Evolutionary conservation across 228 moss, liverwort and hornwort genomes (phyloP), one percentile per base, ranked within the genome.

Genomic region (Sphagnum magellanicum): DNA sequence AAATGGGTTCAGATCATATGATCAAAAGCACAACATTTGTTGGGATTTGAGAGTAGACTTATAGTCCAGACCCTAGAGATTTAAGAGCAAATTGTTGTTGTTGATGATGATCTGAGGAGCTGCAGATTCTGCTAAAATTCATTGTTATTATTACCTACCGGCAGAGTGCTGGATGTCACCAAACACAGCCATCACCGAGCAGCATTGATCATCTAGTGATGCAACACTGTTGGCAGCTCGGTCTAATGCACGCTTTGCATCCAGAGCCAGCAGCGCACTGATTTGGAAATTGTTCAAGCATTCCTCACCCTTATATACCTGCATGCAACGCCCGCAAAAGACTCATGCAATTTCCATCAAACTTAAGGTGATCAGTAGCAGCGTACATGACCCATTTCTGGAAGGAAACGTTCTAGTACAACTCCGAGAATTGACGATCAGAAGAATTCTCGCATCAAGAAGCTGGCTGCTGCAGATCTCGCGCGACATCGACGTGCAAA

Each of bases 171-270:
- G 83, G 63, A 92, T 79, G 71, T 95, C 95, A 13, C 79, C 95
- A n/a, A 95, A 92, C 11, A 95, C 90, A 14, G 92, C 90, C 82
- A 88, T 81, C 15, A 95, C 80, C 4, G 83, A 60, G 65, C 92
- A 92, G 69, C 95, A 95, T 69, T 87, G 87, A 55, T 84, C 82
- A 69, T 92, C 87, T 67, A 95, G 67, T 6, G 79, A 63, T 67
- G 79, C 81, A 6, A 95, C 81, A 51, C 67, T 68, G 60, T 82
- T 66, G 52, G 84, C 81, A 6, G 90, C 95, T 70, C 80, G 79
- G 62, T 91, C 86, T 0, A 95, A 74, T 6, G 77, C 86, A 12
- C 92, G 85, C 75, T 79, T 79, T 0, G 89, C 68, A 66, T 95
- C 92, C 11, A 91, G 77, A n/a, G 86, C 82, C 50, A 92, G 75